Evolutionary conservation across 148 eudicot genomes (phyloP).

Genomic region (Rhododendron griersonianum): DNA sequence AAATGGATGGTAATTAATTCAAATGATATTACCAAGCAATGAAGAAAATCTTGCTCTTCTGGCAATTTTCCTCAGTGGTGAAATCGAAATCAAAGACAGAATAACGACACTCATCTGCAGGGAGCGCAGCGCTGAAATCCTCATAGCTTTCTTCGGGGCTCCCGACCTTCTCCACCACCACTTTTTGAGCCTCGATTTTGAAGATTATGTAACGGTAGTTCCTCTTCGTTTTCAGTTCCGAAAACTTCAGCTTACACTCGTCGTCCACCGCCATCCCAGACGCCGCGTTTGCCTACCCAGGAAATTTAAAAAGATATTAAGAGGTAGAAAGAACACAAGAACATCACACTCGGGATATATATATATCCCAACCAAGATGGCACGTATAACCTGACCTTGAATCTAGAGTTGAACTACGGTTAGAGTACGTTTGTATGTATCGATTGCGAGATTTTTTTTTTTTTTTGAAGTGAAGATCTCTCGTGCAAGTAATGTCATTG

Average conservation of each 20-base stretch:
- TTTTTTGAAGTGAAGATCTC: neutral
- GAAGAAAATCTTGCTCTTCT: slow-evolving; percentile 89
- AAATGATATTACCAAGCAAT: slow-evolving; percentile 55
- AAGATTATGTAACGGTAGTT: slow-evolving; percentile 53
- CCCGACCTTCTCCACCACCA: slow-evolving; percentile 71
- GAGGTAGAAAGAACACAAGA: neutral
- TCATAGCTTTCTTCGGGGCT: slow-evolving; percentile 55
- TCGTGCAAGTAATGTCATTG: neutral
- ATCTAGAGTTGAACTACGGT: neutral
- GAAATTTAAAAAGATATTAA: neutral
- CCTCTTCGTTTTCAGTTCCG: slow-evolving; percentile 64
- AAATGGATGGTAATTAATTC: no score
- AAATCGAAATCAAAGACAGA: slow-evolving; percentile 82
- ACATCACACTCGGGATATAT: no score
- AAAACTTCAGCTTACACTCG: slow-evolving; percentile 70
- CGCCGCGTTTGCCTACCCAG: slow-evolving; percentile 62
- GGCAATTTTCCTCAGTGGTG: slow-evolving; percentile 71
- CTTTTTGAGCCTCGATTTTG: slow-evolving; percentile 70
- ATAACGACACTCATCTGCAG: slow-evolving; percentile 74
- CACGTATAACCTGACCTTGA: no score
- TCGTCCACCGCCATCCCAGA: slow-evolving; percentile 79
- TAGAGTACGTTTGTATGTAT: neutral
- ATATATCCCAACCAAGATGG: no score
- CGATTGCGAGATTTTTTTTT: no score
- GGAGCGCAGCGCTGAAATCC: slow-evolving; percentile 62